A percentile compares a stretch with the other conserved stretches of the same genome.
These are phyloP conservation scores for Mycena latifolia DNA, from an alignment of 768 basidiomycete genomes.

Conservation along the genomic window DNA sequence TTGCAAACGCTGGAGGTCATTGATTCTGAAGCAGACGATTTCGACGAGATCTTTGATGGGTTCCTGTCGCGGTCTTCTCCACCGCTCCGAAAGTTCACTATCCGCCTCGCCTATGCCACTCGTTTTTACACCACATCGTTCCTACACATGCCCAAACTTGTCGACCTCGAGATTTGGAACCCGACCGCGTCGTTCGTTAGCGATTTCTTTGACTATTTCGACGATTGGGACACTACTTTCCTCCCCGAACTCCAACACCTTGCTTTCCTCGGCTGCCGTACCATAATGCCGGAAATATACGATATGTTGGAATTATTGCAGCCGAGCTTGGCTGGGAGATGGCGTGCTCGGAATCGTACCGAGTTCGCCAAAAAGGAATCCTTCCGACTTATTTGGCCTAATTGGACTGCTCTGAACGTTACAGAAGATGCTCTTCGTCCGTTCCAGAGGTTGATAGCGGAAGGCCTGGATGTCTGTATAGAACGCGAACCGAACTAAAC, in stretches of 20 bases:
- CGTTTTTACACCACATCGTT: too few species aligned
- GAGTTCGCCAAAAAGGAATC: background rate
- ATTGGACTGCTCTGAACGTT: too few species aligned
- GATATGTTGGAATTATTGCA: background rate
- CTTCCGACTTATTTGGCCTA: background rate
- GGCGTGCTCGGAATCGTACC: background rate
- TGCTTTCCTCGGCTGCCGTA: background rate
- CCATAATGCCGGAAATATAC: background rate
- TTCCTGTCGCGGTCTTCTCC: constrained; percentile 11
- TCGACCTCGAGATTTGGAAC: background rate
- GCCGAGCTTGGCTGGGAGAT: background rate
- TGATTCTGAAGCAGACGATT: background rate
- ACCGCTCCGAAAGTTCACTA: background rate
- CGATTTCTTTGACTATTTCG: background rate
- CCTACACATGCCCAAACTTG: background rate
- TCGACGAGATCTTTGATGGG: background rate
- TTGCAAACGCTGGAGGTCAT: background rate
- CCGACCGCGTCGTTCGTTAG: background rate
- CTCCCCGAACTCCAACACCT: background rate
- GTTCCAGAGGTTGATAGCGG: background rate
- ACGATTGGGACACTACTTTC: background rate
- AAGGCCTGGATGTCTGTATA: background rate
- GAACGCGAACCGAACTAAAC: background rate
- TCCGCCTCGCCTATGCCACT: background rate
- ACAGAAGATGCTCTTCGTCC: too few species aligned